Percentiles rank a stretch among this genome's conserved stretches.
These are phyloP conservation scores for Chytriomyces hyalinus DNA, from an alignment of 192 early-diverging fungal genomes.

Conservation along the genomic window DNA sequence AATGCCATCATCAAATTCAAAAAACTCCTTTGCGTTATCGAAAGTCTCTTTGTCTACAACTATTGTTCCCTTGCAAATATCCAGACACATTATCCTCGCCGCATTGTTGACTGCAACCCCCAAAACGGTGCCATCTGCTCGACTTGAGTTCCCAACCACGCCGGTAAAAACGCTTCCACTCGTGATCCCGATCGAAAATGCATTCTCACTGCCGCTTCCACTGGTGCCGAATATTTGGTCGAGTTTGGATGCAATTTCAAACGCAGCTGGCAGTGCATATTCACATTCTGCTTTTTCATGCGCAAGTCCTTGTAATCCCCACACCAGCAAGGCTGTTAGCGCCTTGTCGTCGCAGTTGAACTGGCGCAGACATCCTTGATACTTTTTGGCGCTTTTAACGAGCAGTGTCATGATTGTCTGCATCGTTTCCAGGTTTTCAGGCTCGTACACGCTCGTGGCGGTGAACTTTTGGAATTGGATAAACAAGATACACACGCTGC, in stretches of 20 bases:
- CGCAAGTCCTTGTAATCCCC: constrained; percentile 28
- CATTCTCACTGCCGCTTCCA: too few species aligned
- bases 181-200: constrained; percentile 25
- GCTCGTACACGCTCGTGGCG: not conserved
- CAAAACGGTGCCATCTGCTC: constrained; percentile 29
- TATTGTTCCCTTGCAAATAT: constrained; percentile 14
- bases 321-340: constrained; percentile 32
- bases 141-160: constrained; percentile 3
- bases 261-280: constrained; percentile 23
- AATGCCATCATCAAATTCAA: constrained; percentile 12
- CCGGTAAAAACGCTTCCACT: constrained; percentile 25
- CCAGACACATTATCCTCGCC: constrained; percentile 23
- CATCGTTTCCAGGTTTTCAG: constrained; percentile 15
- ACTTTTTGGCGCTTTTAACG: constrained; percentile 1
- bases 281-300: constrained; percentile 32
- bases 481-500: constrained; percentile 27
- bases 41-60: not conserved
- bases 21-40: not conserved
- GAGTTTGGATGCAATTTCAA: constrained; percentile 9
- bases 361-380: constrained; percentile 31
- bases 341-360: constrained; percentile 39
- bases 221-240: not conserved
- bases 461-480: constrained; percentile 18
- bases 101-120: constrained; percentile 40
- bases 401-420: constrained; percentile 6